Conservation (phyloP, 2,329 filamentous ascomycete genomes). For the Penicillium sp. region DNA sequence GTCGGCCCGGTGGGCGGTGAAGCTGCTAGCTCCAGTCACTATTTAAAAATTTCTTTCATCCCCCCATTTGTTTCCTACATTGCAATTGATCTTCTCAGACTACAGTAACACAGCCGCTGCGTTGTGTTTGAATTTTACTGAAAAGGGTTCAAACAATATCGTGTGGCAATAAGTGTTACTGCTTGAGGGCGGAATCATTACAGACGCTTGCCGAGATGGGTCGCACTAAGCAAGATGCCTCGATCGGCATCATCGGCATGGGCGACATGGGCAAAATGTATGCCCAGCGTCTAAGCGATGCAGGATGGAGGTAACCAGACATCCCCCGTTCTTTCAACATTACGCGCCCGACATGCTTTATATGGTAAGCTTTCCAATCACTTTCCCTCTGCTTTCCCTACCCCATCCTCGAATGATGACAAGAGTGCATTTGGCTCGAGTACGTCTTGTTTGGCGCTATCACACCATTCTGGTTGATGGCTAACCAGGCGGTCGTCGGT, state of each 20-base stretch:
- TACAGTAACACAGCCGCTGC: constrained; percentile 5
- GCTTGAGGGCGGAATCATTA: not conserved
- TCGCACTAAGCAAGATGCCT: constrained; percentile 63
- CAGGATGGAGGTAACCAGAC: constrained; percentile 87
- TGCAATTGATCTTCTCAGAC: constrained; percentile 18
- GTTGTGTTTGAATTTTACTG: not conserved
- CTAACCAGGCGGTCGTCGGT: constrained; percentile 69
- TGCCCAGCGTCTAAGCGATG: constrained; percentile 78
- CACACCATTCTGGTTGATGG: constrained; percentile 72
- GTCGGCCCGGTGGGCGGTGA: constrained; percentile 35
- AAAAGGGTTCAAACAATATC: not conserved
- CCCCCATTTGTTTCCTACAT: not conserved
- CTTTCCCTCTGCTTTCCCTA: constrained; percentile 2
- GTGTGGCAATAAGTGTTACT: not conserved
- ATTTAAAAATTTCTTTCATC: constrained; percentile 30
- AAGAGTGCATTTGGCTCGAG: constrained; percentile 99
- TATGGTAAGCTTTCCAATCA: constrained; percentile 18
- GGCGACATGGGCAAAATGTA: constrained; percentile 99
- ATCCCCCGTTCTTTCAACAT: constrained; percentile 22
- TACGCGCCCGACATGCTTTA: constrained; percentile 6
- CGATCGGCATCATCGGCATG: constrained; percentile 96
- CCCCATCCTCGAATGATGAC: constrained; percentile 77
- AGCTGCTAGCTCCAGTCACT: constrained; percentile 17
- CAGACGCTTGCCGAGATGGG: constrained; percentile 28
- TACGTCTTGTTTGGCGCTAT: constrained; percentile 66